Base-by-base conservation (phyloP, 257 asterid species). In the Capsicum chinense region DNA sequence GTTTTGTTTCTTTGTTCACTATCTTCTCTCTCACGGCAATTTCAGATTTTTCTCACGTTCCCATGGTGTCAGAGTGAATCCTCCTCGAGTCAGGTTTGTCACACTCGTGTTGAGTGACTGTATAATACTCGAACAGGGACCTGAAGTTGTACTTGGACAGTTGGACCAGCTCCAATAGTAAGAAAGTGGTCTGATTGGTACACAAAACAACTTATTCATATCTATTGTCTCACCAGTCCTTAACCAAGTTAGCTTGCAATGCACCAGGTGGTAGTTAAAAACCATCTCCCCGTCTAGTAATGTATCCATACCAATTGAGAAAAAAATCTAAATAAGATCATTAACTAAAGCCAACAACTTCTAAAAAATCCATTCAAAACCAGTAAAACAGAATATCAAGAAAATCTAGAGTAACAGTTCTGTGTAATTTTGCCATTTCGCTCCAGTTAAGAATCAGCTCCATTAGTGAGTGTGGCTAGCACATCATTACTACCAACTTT, bases 281-380 rank as follows among this genome's bases (percentile, higher is more conserved):
- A 2, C 79, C 79, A 47, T n/a, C 79, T 71, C 57, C 79, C 58
- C 10, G 57, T 47, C 39, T 48, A 11, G 59, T 73, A 47, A 48
- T 48, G 56, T 48, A 73, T 37, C 57, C 39, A 73, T 73, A 48
- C 39, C 59, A 73, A 6, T 17, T 73, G 37, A 39, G 33, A 26
- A 26, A 26, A 26, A 26, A 17, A 19, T 73, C 59, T 73, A 73
- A n/a, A 11, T n/a, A 73, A n/a, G 80, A n/a, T 73, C 47, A n/a
- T 71, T 11, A 73, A 73, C 58, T 73, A 73, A 73, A 73, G 59
- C 17, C 39, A 71, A 71, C 79, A 47, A 47, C 42, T 73, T 47
- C 11, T 26, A 11, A 70, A 19, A 73, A 19, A 70, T 19, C 59
- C 80, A 73, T 47, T 47, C 11, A 73, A 73, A 73, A 47, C 80